Conservation (phyloP, 2,329 filamentous ascomycete genomes). For the Coleophoma cylindrospora region DNA sequence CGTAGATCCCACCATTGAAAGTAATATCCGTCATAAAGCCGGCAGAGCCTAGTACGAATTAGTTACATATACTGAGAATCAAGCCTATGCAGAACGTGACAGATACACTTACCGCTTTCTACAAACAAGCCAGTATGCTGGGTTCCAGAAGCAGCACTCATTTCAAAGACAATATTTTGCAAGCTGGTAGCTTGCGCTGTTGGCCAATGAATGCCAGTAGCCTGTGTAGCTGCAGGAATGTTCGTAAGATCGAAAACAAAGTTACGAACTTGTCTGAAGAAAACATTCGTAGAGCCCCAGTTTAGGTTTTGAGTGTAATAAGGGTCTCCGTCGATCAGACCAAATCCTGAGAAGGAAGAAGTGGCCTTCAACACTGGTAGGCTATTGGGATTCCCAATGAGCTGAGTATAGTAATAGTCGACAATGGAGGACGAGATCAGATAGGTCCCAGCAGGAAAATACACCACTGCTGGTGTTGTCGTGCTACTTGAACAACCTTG, state of each 20-base stretch:
- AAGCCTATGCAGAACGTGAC: too few species aligned
- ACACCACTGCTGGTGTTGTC: conserved; percentile 34
- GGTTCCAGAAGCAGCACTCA: conserved; percentile 39
- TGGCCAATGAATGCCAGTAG: conserved; percentile 45
- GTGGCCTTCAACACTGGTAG: conserved; percentile 71
- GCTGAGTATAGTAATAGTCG: conserved; percentile 18
- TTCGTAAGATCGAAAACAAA: conserved; percentile 52
- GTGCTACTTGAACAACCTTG: conserved; percentile 34
- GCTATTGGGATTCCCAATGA: conserved; percentile 22
- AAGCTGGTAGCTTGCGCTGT: conserved; percentile 52
- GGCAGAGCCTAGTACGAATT: conserved; percentile 39
- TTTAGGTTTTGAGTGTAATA: conserved; percentile 65
- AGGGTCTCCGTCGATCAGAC: conserved; percentile 80
- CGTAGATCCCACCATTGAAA: conserved; percentile 57
- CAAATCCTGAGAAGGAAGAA: conserved; percentile 71
- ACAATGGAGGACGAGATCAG: conserved; percentile 17
- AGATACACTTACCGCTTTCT: conserved; percentile 27
- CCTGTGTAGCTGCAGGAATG: conserved; percentile 18
- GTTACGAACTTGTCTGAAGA: conserved; percentile 61
- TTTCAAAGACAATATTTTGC: conserved; percentile 56
- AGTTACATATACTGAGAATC: neutral
- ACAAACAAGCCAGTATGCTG: conserved; percentile 53
- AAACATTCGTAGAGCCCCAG: conserved; percentile 70
- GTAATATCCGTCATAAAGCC: conserved; percentile 54
- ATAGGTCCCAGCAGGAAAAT: conserved; percentile 23